Evolutionary conservation across 208 protist genomes (phyloP).

Genomic region (Leishmania braziliensis): DNA sequence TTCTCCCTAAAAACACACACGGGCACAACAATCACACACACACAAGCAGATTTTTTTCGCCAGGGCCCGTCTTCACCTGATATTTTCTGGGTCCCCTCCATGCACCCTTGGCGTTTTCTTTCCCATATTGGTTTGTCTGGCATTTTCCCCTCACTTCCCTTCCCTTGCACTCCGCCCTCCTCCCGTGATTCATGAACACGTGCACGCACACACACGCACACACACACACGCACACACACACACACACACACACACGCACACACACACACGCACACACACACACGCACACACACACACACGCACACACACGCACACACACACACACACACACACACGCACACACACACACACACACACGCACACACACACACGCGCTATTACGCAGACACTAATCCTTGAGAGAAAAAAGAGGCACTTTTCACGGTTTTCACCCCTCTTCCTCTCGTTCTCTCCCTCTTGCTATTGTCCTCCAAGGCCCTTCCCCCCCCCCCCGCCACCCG

Average conservation of each 20-base stretch:
- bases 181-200: not conserved
- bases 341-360: slow-evolving; percentile 6
- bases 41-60: not conserved
- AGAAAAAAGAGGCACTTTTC: not conserved
- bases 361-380: not conserved
- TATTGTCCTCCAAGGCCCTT: not conserved
- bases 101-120: not conserved
- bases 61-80: not conserved
- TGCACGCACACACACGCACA: not conserved
- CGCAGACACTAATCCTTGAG: not conserved
- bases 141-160: not conserved
- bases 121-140: not conserved
- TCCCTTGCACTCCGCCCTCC: not conserved
- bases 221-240: too few relatives aligned
- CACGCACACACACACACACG: too few relatives aligned
- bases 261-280: not conserved
- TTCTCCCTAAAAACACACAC: too few relatives aligned
- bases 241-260: too few relatives aligned
- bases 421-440: not conserved
- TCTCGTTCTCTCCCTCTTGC: not conserved
- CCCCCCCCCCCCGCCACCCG: not conserved
- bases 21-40: too few relatives aligned
- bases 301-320: not conserved
- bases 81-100: not conserved
- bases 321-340: too few relatives aligned